Evolutionary conservation across 2,329 filamentous ascomycete species (phyloP).

Genomic region (Allantophomopsis lycopodina): DNA sequence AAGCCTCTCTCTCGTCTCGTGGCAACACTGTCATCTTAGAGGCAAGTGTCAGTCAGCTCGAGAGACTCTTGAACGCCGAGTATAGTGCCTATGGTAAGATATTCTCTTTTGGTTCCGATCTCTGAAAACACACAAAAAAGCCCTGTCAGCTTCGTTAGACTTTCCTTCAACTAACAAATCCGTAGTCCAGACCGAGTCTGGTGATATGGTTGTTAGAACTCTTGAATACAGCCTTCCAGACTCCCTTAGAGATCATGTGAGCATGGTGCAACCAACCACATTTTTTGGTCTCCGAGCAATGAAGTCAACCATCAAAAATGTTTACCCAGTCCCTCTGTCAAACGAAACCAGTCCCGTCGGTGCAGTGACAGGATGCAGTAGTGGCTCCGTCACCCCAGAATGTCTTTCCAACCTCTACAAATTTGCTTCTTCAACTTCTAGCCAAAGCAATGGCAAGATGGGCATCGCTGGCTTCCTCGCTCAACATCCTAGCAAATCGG

Average conservation of each 20-base stretch:
- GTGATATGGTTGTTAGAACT: constrained; percentile 17
- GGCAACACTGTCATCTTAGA: no score
- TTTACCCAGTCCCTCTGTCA: constrained; percentile 1
- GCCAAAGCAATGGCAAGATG: constrained; percentile 10
- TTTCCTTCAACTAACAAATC: constrained; percentile 1
- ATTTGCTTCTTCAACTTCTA: constrained; percentile 7
- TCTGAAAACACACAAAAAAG: no score
- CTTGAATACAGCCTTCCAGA: constrained; percentile 24
- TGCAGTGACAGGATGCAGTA: not conserved
- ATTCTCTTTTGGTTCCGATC: no score
- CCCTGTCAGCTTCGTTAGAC: no score
- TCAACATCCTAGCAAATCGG: constrained; percentile 13
- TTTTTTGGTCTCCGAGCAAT: constrained; percentile 15
- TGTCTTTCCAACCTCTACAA: constrained; percentile 16
- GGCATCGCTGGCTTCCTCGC: constrained; percentile 16
- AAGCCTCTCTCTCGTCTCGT: no score
- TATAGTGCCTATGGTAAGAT: no score
- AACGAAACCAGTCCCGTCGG: no score
- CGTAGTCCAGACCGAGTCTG: constrained; percentile 8
- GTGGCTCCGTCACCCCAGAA: constrained; percentile 9
- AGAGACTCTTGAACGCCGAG: no score
- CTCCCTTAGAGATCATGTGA: constrained; percentile 19
- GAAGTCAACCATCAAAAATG: constrained; percentile 4
- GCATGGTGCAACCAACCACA: constrained; percentile 26
- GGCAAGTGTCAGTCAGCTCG: no score